Base-by-base conservation (phyloP, 345 rosid genomes). In the Rhodamnia argentea region DNA sequence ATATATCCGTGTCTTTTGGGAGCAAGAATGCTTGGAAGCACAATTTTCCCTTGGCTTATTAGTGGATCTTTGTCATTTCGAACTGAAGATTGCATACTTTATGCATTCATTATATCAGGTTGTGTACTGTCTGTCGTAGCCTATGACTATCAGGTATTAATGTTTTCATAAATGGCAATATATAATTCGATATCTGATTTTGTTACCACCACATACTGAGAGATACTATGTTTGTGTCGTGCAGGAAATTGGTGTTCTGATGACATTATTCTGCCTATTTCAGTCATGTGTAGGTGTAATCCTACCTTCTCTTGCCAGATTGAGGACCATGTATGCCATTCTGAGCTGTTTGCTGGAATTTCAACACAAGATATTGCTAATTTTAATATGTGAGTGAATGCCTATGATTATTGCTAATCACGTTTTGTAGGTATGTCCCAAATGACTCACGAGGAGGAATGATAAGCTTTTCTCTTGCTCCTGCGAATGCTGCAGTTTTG, bases 1-100 rank as follows among this genome's bases (percentile, higher is more conserved):
- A 90, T 96, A 86, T 94, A 93, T 89, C 95, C 98, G 58, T 96
- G 96, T 89, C 86, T 97, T 83, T 85, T 94, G 91, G 98, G 96
- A 59, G 91, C 99, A 92, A 95, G 98, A 90, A 97, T 97, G 99
- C 93, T 95, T 52, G 99, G 99, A 55, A 96, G 98, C 90, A 93
- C 98, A 52, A 82, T 92, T 70, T 95, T 94, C 84, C 99, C 98
- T 44, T 96, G 99, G 99, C 88, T 95, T 26, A 89, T 92, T 86
- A 91, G 92, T 85, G 95, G 94, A 87, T 91, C 92, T 56, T 90
- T 92, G 83, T 92, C 96, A 32, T 81, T 94, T 85, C 92, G 98
- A 7, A 92, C 91, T 51, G 99, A 97, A 89, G 99, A 96, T 88
- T 96, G 92, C 93, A 87, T 95, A 83, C 89, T 91, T 5, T 95